These are phyloP conservation scores for Pseudotsuga menziesii DNA, from an alignment of 75 land plant genomes.

Conservation along the genomic window DNA sequence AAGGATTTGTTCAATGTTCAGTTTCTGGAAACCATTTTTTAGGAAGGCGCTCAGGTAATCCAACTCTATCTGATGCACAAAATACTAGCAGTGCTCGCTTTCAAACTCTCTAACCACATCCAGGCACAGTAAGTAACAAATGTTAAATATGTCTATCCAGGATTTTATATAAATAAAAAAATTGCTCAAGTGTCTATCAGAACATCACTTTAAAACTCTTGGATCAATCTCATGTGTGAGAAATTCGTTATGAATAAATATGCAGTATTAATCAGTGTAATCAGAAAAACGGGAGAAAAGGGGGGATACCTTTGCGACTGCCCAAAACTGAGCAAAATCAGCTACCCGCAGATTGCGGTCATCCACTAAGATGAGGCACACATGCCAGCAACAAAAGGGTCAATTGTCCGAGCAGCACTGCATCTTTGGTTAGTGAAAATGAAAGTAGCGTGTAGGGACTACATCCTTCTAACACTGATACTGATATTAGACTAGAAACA, in stretches of 20 bases:
- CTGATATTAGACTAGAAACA: constrained; percentile 22
- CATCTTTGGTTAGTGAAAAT: constrained; percentile 75
- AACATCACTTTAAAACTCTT: background rate
- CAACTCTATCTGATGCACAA: background rate
- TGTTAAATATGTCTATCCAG: background rate
- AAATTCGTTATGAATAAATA: constrained; percentile 2
- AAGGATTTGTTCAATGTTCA: no score
- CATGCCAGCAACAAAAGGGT: constrained; percentile 84
- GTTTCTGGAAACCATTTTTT: no score
- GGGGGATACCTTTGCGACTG: constrained; percentile 85
- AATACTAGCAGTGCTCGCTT: background rate
- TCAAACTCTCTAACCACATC: background rate
- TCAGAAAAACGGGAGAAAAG: constrained; percentile 18
- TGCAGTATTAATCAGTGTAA: constrained; percentile 10
- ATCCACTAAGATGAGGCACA: constrained; percentile 96
- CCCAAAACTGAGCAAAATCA: constrained; percentile 99
- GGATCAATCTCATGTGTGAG: constrained; percentile 1
- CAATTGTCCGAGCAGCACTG: constrained; percentile 68
- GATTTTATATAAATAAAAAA: background rate
- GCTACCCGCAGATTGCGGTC: constrained; percentile 99
- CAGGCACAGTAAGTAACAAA: background rate
- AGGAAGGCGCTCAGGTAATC: background rate
- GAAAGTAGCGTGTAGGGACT: constrained; percentile 45
- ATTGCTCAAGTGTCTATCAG: background rate
- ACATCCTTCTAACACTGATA: constrained; percentile 18